These are phyloP conservation scores for Phylloboletellus chloephorus DNA, from an alignment of 1,284 basidiomycete species.

Conservation along the genomic window DNA sequence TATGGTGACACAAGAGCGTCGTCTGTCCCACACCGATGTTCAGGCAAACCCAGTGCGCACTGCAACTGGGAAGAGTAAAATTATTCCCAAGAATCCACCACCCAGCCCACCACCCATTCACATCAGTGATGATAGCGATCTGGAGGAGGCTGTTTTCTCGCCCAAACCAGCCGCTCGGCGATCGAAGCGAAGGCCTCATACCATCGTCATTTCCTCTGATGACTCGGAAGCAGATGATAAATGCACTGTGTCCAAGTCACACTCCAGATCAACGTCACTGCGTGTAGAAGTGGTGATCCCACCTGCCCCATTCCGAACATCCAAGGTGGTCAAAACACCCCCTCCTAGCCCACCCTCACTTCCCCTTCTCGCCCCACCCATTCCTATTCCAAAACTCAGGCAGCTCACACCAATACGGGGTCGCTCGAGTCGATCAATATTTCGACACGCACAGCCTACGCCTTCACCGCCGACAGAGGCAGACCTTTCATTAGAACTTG, in stretches of 20 bases:
- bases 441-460: conserved; percentile 38
- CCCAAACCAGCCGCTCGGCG: conserved; percentile 17
- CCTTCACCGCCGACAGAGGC: conserved; percentile 45
- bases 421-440: conserved; percentile 34
- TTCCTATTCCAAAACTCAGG: conserved; percentile 41
- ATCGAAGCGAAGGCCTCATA: conserved; percentile 19
- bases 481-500: conserved; percentile 55
- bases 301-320: conserved; percentile 15
- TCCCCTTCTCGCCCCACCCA: conserved; percentile 10
- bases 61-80: conserved; percentile 10
- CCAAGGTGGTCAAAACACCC: conserved; percentile 5
- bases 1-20: conserved; percentile 50
- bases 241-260: conserved; percentile 9
- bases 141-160: conserved; percentile 13
- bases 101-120: conserved; percentile 14
- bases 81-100: neutral
- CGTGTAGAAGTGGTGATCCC: conserved; percentile 39
- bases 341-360: conserved; percentile 2
- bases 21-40: conserved; percentile 39
- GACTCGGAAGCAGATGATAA: conserved; percentile 36
- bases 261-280: conserved; percentile 14
- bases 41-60: conserved; percentile 25
- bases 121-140: conserved; percentile 30
- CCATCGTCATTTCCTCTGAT: conserved; percentile 37
- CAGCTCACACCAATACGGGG: conserved; percentile 66